A percentile compares a stretch with the other conserved stretches of the same genome.
Evolutionary conservation across 2,329 filamentous ascomycete species (phyloP).

Genomic region (Aspergillus candidus): DNA sequence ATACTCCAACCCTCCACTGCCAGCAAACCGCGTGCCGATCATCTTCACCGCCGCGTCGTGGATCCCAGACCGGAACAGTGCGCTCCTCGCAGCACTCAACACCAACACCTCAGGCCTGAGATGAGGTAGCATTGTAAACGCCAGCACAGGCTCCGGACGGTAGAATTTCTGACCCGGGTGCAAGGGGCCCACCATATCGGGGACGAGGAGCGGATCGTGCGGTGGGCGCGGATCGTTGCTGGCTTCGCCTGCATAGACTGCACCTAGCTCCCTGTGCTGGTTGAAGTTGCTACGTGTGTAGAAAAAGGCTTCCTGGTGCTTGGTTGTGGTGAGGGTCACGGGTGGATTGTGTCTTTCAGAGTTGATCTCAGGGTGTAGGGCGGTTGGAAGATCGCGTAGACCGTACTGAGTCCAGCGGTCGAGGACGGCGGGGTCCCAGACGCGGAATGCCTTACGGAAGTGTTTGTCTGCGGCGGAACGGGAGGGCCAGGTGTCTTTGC

Average conservation of each 20-base stretch:
- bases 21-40: conserved; percentile 25
- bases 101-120: conserved; percentile 8
- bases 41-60: conserved; percentile 24
- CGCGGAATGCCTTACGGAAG: conserved; percentile 1
- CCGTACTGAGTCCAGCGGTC: conserved; percentile 10
- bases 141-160: conserved; percentile 6
- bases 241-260: conserved; percentile 16
- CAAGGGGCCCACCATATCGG: conserved; percentile 5
- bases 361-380: not conserved
- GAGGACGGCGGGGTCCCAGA: conserved; percentile 9
- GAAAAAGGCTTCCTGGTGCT: conserved; percentile 65
- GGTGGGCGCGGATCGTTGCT: not conserved
- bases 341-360: not conserved
- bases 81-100: conserved; percentile 7
- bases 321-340: conserved; percentile 65
- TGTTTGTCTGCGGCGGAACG: conserved; percentile 1
- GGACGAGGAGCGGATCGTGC: conserved; percentile 6
- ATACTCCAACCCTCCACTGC: conserved; percentile 48
- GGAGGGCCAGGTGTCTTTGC: conserved; percentile 9
- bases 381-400: conserved; percentile 3
- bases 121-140: conserved; percentile 3
- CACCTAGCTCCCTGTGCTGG: conserved; percentile 23
- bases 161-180: conserved; percentile 4
- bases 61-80: conserved; percentile 18
- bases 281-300: conserved; percentile 25